Evolutionary conservation across 148 eudicot genomes (phyloP).

Genomic region (Fagopyrum homotropicum): DNA sequence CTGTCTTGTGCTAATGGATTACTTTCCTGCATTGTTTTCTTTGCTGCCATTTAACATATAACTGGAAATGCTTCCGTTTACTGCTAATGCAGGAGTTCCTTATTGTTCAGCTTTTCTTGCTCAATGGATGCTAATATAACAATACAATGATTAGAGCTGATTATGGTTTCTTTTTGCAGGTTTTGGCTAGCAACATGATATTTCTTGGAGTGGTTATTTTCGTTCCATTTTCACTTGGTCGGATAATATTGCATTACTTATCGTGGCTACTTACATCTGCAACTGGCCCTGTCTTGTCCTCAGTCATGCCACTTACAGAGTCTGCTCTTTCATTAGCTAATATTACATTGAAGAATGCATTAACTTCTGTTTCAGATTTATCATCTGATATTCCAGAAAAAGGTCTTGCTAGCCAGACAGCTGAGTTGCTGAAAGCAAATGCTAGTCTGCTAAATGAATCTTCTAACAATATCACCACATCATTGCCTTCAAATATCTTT

Average conservation of each 20-base stretch:
- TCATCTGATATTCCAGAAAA: constrained; percentile 50
- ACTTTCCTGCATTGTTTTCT: neutral
- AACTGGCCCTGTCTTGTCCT: constrained; percentile 53
- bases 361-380: constrained; percentile 65
- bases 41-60: neutral
- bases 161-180: constrained; percentile 38
- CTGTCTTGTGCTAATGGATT: neutral
- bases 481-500: constrained; percentile 48
- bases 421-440: constrained; percentile 53
- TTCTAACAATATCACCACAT: constrained; percentile 38
- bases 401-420: constrained; percentile 43
- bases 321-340: constrained; percentile 78
- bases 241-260: constrained; percentile 62
- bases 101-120: neutral
- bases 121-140: neutral
- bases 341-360: constrained; percentile 73
- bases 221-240: constrained; percentile 87
- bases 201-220: constrained; percentile 89
- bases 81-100: neutral
- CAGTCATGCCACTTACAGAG: constrained; percentile 70
- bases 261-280: constrained; percentile 76
- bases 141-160: neutral
- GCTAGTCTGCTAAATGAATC: constrained; percentile 46
- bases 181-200: constrained; percentile 95
- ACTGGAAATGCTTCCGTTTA: neutral